Percentiles rank a stretch among this genome's conserved stretches.
Conservation (phyloP, 2,329 filamentous ascomycete genomes). For the Epicoccum nigrum region DNA sequence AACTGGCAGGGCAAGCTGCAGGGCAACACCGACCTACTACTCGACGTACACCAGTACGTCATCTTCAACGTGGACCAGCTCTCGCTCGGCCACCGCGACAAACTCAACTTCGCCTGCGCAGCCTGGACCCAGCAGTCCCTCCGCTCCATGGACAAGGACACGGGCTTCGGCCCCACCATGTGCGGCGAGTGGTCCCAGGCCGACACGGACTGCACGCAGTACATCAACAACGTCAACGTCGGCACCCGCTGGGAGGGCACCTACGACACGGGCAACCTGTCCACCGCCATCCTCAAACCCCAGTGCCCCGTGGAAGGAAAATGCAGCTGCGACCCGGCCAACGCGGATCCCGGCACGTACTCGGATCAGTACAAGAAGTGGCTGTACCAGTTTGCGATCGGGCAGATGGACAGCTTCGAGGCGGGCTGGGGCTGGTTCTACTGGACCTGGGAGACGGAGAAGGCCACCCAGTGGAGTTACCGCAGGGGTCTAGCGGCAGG, state of each 20-base stretch:
- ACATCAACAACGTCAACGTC: conserved; percentile 87
- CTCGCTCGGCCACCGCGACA: conserved; percentile 77
- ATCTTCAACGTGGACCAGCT: conserved; percentile 95
- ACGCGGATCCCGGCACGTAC: conserved; percentile 73
- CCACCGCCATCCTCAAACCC: conserved; percentile 68
- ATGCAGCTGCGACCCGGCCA: conserved; percentile 78
- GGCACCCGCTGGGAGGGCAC: conserved; percentile 94
- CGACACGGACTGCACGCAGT: conserved; percentile 88
- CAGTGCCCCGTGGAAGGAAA: conserved; percentile 70
- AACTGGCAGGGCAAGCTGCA: conserved; percentile 90
- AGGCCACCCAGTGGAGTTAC: conserved; percentile 89
- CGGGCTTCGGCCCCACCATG: conserved; percentile 89
- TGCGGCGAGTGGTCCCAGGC: conserved; percentile 98
- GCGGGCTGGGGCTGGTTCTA: conserved; percentile 98
- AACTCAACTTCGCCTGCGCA: conserved; percentile 84
- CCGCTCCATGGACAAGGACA: conserved; percentile 71
- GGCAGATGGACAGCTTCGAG: conserved; percentile 95
- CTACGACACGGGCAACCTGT: conserved; percentile 69
- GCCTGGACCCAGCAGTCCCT: conserved; percentile 84
- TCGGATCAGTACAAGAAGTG: conserved; percentile 80
- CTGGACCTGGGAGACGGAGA: conserved; percentile 97
- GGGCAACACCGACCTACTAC: conserved; percentile 72
- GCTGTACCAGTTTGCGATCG: conserved; percentile 87
- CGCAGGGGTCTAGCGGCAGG: conserved; percentile 77
- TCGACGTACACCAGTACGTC: conserved; percentile 98